Evolutionary conservation across 2,329 filamentous ascomycete genomes (phyloP).

Genomic region (Xylaria sp.): DNA sequence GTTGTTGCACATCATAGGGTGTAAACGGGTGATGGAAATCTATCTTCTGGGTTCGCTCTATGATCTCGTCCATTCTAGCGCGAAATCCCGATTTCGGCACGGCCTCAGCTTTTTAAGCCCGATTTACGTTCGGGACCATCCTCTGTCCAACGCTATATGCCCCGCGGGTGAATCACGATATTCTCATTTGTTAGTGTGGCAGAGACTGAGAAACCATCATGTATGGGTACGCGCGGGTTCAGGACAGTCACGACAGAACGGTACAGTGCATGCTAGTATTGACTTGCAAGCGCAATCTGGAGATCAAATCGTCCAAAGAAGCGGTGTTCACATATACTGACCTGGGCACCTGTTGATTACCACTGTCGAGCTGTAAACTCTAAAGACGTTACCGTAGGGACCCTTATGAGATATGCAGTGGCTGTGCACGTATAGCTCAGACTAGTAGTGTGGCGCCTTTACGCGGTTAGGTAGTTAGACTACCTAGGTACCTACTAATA

Average conservation of each 20-base stretch:
- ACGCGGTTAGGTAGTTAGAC: no score
- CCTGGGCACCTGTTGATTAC: background rate
- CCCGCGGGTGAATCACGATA: background rate
- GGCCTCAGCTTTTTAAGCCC: background rate
- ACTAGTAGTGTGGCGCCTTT: background rate
- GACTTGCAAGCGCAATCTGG: background rate
- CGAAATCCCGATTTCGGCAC: background rate
- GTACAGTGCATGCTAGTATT: background rate
- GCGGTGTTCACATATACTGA: background rate
- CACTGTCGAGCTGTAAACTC: no score
- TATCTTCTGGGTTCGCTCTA: slow-evolving; percentile 47
- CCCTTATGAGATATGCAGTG: background rate
- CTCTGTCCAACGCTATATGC: background rate
- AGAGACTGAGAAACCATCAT: background rate
- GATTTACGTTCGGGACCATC: background rate
- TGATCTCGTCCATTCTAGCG: slow-evolving; percentile 41
- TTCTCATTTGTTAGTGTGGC: background rate
- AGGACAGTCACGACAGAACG: background rate
- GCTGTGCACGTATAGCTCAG: background rate
- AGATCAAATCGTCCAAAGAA: background rate
- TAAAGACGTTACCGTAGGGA: background rate
- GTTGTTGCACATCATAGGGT: slow-evolving; percentile 85
- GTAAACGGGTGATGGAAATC: slow-evolving; percentile 89
- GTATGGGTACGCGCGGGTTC: no score
- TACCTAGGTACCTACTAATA: no score